Percentiles rank a stretch among this genome's conserved stretches.
phyloP scores from a whole-genome alignment of 768 basidiomycete species.

The Boletus patriciae region DNA sequence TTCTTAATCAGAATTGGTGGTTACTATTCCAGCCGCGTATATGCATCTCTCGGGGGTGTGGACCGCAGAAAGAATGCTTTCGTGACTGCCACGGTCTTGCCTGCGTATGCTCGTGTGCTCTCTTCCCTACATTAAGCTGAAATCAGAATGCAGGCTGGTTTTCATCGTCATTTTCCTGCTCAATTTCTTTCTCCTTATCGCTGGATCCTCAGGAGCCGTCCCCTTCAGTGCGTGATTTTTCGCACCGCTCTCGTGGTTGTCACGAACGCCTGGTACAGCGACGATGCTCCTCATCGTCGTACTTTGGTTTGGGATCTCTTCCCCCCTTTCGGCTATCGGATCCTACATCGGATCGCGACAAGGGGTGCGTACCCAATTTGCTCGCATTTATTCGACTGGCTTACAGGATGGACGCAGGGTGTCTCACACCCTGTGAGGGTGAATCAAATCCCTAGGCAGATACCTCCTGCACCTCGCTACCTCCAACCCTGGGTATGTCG shows the following conservation, averaged over 20 bases:
- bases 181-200: conserved; percentile 82
- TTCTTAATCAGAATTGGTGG: conserved; percentile 66
- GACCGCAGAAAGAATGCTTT: conserved; percentile 82
- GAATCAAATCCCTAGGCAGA: conserved; percentile 94
- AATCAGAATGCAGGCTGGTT: conserved; percentile 53
- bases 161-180: conserved; percentile 88
- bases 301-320: conserved; percentile 93
- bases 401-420: conserved; percentile 42
- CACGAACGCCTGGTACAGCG: conserved; percentile 40
- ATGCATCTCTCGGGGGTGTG: conserved; percentile 68
- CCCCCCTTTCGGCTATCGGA: conserved; percentile 83
- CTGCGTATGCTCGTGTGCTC: conserved; percentile 56
- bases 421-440: conserved; percentile 84
- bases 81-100: conserved; percentile 83
- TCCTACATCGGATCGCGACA: conserved; percentile 85
- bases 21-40: conserved; percentile 83
- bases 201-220: conserved; percentile 91
- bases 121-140: conserved; percentile 7
- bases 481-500: conserved; percentile 71
- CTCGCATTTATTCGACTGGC: background rate
- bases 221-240: conserved; percentile 70
- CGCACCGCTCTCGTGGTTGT: background rate
- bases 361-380: conserved; percentile 54
- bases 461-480: conserved; percentile 85
- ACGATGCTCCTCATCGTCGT: conserved; percentile 83